Base-by-base conservation (phyloP, 78 protist species). In the Dictyostelium citrinum region DNA sequence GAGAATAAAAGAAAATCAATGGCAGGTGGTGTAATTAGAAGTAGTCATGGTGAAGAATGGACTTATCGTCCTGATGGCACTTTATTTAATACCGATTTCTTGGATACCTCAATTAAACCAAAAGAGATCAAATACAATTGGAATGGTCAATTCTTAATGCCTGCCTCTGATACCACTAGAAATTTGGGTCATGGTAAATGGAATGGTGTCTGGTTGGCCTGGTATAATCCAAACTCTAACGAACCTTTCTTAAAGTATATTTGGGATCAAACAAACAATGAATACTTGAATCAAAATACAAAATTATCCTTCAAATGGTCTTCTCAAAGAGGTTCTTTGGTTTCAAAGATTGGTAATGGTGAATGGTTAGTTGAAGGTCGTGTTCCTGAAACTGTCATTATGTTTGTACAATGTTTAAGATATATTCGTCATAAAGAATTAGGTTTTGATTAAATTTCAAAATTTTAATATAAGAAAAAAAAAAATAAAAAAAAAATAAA, bases 191-290 rank as follows among this genome's bases (percentile, higher is more conserved):
- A 58, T 88, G 93, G 93, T 4, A 88, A 88, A 67, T 88, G 84
- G 86, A 88, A 88, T 78, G 93, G 93, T 49, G 85, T 88, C 17
- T 88, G 85, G 84, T 43, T 88, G 67, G 93, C 93, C 11, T 88
- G 84, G 85, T 88, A 78, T 76, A 17, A 88, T 35, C 81, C 81
- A 75, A 74, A 71, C 12, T 67, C 70, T 3, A 41, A 22, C 16
- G 77, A 58, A 22, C 85, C 93, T 16, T 88, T 88, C 70, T 55
- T 88, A 37, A 88, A 88, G 27, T 88, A 88, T 43, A 76, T 88
- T 16, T 88, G 85, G 84, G 83, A 88, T 43, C 93, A 76, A 27
- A 33, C 70, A 49, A 41, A 71, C 17, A 88, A 88, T 68, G 93
- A 88, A 37, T 88, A 88, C 27, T 76, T 88, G 5, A 88, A 88